Percentiles rank a stretch among this genome's conserved stretches.
Evolutionary conservation across 2,329 filamentous ascomycete species (phyloP).

Genomic region (Colletotrichum theobromicola): DNA sequence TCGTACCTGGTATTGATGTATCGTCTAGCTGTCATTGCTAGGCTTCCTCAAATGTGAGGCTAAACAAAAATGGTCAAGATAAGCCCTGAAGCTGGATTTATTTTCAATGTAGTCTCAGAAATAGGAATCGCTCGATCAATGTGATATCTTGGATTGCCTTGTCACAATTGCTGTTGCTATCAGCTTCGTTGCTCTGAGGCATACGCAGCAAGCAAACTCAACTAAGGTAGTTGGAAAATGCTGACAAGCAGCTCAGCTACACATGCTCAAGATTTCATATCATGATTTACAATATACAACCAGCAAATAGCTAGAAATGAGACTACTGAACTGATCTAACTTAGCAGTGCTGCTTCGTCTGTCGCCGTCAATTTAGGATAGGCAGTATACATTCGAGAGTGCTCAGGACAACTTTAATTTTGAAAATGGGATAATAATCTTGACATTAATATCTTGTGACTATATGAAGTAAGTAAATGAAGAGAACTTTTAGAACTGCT

Average conservation of each 20-base stretch:
- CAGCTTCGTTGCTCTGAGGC: not conserved
- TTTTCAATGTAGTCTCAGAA: not conserved
- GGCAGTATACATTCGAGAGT: not conserved
- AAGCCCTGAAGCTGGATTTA: not conserved
- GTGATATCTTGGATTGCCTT: not conserved
- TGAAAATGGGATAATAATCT: not conserved
- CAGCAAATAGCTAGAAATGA: not conserved
- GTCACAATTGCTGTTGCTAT: fast-evolving
- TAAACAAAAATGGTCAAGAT: not conserved
- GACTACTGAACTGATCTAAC: not conserved
- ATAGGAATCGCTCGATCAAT: not conserved
- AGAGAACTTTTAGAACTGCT: fast-evolving
- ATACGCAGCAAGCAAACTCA: not conserved
- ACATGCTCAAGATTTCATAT: fast-evolving
- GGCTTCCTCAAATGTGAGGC: not conserved
- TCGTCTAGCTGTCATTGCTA: not conserved
- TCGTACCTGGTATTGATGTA: not conserved
- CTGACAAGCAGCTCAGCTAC: not conserved
- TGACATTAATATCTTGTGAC: fast-evolving
- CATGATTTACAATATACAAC: fast-evolving
- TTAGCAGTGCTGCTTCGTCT: not conserved
- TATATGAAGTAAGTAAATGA: fast-evolving
- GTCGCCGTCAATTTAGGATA: not conserved
- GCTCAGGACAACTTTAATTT: not conserved
- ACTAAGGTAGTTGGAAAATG: not conserved